Conservation (phyloP, 768 basidiomycete genomes). For the Russula foetens region DNA sequence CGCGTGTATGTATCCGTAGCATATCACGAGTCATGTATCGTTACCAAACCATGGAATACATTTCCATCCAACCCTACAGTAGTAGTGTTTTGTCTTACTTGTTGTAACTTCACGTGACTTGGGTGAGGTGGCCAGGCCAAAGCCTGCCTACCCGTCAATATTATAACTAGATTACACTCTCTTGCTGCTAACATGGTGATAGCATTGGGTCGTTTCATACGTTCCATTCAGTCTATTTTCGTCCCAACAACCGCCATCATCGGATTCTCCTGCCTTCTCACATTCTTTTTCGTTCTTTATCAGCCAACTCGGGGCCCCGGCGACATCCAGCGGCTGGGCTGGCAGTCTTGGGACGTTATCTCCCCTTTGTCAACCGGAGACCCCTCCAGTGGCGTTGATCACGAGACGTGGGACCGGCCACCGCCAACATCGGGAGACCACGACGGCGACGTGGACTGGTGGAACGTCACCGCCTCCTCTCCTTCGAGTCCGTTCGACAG, state of each 20-base stretch:
- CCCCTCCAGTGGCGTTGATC: slow-evolving; percentile 19
- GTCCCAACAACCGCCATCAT: slow-evolving; percentile 53
- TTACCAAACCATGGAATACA: too few species aligned
- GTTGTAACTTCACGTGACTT: too few species aligned
- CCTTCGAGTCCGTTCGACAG: slow-evolving; percentile 34
- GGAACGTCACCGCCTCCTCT: slow-evolving; percentile 43
- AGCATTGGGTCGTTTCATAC: slow-evolving; percentile 32
- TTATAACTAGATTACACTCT: not conserved
- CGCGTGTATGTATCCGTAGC: too few species aligned
- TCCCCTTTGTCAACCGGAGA: slow-evolving; percentile 22
- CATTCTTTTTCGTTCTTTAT: slow-evolving; percentile 73
- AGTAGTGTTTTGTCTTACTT: too few species aligned
- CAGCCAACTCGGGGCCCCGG: slow-evolving; percentile 73
- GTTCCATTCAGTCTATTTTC: slow-evolving; percentile 46
- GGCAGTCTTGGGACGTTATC: slow-evolving; percentile 83
- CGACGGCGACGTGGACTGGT: slow-evolving; percentile 60
- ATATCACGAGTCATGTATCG: too few species aligned
- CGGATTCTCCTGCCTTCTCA: slow-evolving; percentile 63
- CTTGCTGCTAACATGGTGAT: slow-evolving; percentile 21
- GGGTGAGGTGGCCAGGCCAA: too few species aligned
- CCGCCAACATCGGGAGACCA: slow-evolving; percentile 14
- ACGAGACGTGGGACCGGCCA: not conserved
- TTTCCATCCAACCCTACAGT: too few species aligned
- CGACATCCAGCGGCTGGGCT: slow-evolving; percentile 62
- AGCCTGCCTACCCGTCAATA: not conserved